Evolutionary conservation across 768 basidiomycete species (phyloP).

Genomic region (Lanmaoa pseudosensibilis): DNA sequence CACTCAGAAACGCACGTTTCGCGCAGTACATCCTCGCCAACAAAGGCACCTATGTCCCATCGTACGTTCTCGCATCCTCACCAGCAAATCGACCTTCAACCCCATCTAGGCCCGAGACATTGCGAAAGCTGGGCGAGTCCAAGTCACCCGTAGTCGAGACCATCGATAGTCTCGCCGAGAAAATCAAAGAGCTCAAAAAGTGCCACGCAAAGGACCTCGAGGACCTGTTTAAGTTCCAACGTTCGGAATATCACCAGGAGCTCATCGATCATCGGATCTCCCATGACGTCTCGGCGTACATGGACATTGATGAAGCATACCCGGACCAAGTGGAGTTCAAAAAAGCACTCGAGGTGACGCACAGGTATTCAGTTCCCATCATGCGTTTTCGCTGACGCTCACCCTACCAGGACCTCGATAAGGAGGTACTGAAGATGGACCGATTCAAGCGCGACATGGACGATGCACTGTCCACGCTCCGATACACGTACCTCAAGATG

Average conservation of each 20-base stretch:
- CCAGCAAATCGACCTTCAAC: background rate
- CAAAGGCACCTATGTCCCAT: conserved; percentile 40
- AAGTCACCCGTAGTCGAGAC: conserved; percentile 23
- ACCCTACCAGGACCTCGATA: conserved; percentile 21
- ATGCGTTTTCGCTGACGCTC: background rate
- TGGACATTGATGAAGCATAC: conserved; percentile 28
- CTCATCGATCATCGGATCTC: conserved; percentile 29
- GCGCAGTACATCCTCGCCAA: conserved; percentile 43
- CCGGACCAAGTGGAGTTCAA: conserved; percentile 28
- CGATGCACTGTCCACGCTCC: conserved; percentile 29
- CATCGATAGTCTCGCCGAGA: conserved; percentile 24
- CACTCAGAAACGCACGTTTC: conserved; percentile 33
- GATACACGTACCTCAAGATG: conserved; percentile 33
- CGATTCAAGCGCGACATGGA: conserved; percentile 27
- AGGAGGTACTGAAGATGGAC: conserved; percentile 15
- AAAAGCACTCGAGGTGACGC: conserved; percentile 22
- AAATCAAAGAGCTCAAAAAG: conserved; percentile 31
- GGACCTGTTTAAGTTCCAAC: conserved; percentile 32
- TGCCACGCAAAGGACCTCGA: conserved; percentile 34
- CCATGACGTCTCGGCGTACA: conserved; percentile 29
- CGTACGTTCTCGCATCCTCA: conserved; percentile 29
- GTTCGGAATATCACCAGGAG: conserved; percentile 33
- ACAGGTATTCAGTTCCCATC: background rate
- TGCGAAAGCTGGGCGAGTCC: conserved; percentile 24
- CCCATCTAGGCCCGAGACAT: conserved; percentile 16